Base-by-base conservation (phyloP, 116 monocot species). In the Trichopus zeylanicus region DNA sequence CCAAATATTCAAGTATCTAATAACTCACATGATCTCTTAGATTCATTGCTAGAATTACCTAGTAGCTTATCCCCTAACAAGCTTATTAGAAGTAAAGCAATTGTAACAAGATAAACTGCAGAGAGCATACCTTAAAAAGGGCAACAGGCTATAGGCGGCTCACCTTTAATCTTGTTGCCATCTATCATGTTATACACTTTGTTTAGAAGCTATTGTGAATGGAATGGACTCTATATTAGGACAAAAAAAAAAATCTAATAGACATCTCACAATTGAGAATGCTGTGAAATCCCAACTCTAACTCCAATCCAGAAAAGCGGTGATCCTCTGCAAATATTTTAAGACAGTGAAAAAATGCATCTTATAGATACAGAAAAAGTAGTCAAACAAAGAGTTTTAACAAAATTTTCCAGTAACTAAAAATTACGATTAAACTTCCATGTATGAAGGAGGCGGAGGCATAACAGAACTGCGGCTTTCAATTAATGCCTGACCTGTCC, bases 261-360 rank as follows among this genome's bases (percentile, higher is more conserved):
- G 13, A 4, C 19, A 49, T 49, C 53, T 64, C 34, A 64, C 64
- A 53, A 53, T 27, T 7, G 52, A 53, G 34, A 64, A 64, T 53
- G 31, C n/a, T 23, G 64, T 34, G 64, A 52, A 21, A 64, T 9
- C 4, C 53, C 64, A 64, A 64, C 25, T n/a, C 64, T 37, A 26
- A 64, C 38, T 16, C 64, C 64, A 54, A 64, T 54, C 53, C 53
- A 64, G n/a, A 63, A 63, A 34, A 63, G 51, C 24, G 64, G 64
- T 38, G 64, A 53, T 3, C 53, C 53, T 64, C 64, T 64, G 24
- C 23, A 60, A 42, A 42, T 2, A 38, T n/a, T 42, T n/a, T n/a
- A 42, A 42, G n/a, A 42, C 42, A 42, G 13, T 13, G 12, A n/a
- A n/a, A n/a, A 42, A 4, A 42, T 10, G 8, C 13, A 18, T 42